Evolutionary conservation across 306 rosid species (phyloP), one percentile per base, ranked within the genome.

Genomic region (Castanea sativa): DNA sequence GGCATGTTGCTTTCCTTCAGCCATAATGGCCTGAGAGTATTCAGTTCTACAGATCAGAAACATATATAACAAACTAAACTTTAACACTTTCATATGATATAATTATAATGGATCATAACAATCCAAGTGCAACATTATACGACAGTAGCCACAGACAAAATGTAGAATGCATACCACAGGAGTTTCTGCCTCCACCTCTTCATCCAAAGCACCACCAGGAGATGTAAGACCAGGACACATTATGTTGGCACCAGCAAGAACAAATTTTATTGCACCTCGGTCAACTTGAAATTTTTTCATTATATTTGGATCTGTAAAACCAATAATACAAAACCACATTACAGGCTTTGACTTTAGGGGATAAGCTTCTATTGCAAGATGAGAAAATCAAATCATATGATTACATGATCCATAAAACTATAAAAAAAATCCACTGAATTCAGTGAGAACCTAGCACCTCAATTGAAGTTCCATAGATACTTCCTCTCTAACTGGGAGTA

Each of bases 141-240:
- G 41, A 14, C 6, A 67, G 33, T 12, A 82, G 33, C 77, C 53
- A 51, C 45, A 51, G 30, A 27, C 11, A 73, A 55, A 73, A 63
- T 29, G 33, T 38, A 69, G 73, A 60, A 68, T 29, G 73, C 77
- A 73, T 91, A 94, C 99, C 99, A 93, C 99, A 45, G 99, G 99
- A 75, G 90, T 83, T 83, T 91, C 99, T 18, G 94, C 88, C 27
- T 85, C 97, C 52, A 95, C 97, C 78, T 85, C 96, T 64, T 89
- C 94, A 79, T 95, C 98, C 92, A 95, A 87, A 82, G 21, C 79
- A 74, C 99, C 99, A 68, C 98, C 98, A 65, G 96, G 97, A 74
- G 99, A 95, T 69, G 99, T 93, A 67, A 95, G 95, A 79, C 99
- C 99, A 60, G 99, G 99, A 83, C 99, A 95, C 99, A 95, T 91